These are phyloP conservation scores for Aspergillus sp. DNA, from an alignment of 2,329 filamentous ascomycete genomes.

Conservation along the genomic window DNA sequence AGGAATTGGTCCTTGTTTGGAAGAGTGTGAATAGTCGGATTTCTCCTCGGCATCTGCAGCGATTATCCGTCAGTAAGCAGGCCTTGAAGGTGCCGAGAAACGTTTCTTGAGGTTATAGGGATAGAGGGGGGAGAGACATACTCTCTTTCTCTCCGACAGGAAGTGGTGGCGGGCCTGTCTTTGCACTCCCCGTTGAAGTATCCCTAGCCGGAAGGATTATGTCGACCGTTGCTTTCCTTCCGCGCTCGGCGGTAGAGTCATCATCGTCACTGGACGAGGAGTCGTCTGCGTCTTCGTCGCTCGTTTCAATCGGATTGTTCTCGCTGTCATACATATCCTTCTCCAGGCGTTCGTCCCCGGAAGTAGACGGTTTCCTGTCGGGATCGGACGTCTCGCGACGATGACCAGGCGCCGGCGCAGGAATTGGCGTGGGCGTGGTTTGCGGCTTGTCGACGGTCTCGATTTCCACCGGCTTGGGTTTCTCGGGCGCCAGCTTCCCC, in stretches of 20 bases:
- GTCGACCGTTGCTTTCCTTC: not conserved
- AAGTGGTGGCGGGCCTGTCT: not conserved
- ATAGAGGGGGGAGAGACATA: not conserved
- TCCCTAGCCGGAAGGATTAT: not conserved
- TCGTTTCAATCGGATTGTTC: constrained; percentile 62
- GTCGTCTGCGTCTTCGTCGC: constrained; percentile 58
- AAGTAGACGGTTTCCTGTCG: constrained; percentile 42
- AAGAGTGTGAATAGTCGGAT: constrained; percentile 15
- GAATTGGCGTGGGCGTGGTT: constrained; percentile 61
- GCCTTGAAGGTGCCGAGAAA: too few species aligned
- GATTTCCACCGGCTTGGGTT: constrained; percentile 62
- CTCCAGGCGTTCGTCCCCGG: constrained; percentile 58
- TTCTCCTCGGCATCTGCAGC: constrained; percentile 12
- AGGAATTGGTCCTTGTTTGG: constrained; percentile 44
- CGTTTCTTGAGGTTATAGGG: too few species aligned
- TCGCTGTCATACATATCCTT: constrained; percentile 72
- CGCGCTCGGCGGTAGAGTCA: constrained; percentile 26
- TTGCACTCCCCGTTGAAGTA: not conserved
- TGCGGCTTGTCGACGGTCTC: not conserved
- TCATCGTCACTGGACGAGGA: constrained; percentile 65
- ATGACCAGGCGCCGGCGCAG: constrained; percentile 44
- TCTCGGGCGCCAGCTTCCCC: constrained; percentile 55
- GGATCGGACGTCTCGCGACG: constrained; percentile 23
- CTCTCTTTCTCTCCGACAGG: not conserved
- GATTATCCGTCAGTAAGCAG: not conserved